Evolutionary conservation across 306 rosid species (phyloP), one percentile per base, ranked within the genome.

Genomic region (Casuarina equisetifolia): DNA sequence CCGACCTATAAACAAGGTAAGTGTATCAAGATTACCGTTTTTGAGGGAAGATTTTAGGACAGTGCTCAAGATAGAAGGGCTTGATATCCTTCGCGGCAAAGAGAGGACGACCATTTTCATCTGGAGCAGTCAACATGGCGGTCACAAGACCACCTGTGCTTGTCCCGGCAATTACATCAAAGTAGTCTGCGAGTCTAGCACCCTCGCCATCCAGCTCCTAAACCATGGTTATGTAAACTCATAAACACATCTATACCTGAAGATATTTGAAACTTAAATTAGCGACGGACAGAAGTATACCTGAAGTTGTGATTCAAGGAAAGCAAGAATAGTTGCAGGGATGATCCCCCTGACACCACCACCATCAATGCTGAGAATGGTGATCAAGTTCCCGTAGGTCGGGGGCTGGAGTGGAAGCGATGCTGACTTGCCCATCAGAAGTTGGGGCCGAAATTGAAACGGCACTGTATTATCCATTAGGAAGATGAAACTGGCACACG

Each of bases 281-380:
- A 25, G 32, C 32, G 32, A 25, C 32, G 32, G 32, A 25, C 32
- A 25, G 32, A 25, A 25, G 7, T 44, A 44, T 6, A 57, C 63
- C 96, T 90, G 98, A 66, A 93, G 95, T 73, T 93, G 84, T 0
- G 78, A 76, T 82, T 92, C 93, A 9, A 92, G 82, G 64, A 83
- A 93, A 52, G 52, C 73, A 51, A 93, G 87, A 67, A 91, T 83
- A 19, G 87, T 82, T 40, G 90, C 97, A 0, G 98, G 94, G 59
- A 93, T 93, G 57, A 91, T 74, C 11, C 96, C 97, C 72, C 96
- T 87, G 17, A 91, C 86, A 3, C 97, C 97, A 44, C 97, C 98
- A 1, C 98, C 98, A 70, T 94, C 98, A 5, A 91, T 94, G 86
- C 97, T 94, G 9, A 94, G 83, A 67, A 91, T 49, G 9, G 91